Conservation (phyloP, 2,329 filamentous ascomycete genomes). For the Cladosporium sp. region DNA sequence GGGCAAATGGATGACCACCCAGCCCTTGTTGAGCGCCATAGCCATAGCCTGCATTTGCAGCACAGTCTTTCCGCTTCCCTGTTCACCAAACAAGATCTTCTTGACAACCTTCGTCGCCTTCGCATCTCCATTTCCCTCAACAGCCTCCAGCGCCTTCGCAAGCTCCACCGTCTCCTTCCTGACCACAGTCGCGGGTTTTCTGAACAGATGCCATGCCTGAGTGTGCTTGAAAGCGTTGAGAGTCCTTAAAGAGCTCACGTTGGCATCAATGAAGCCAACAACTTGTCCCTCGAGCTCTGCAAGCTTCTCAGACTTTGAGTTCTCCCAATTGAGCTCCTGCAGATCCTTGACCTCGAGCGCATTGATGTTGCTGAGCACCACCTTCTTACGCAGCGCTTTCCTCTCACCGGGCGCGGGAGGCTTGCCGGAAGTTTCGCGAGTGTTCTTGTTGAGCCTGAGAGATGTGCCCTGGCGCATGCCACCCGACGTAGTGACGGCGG, state of each 20-base stretch:
- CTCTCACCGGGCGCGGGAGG: slow-evolving; percentile 63
- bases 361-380: slow-evolving; percentile 91
- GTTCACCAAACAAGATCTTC: slow-evolving; percentile 67
- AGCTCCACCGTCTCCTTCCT: slow-evolving; percentile 73
- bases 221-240: slow-evolving; percentile 85
- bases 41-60: slow-evolving; percentile 77
- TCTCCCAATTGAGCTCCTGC: slow-evolving; percentile 53
- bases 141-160: slow-evolving; percentile 43
- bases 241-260: slow-evolving; percentile 76
- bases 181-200: slow-evolving; percentile 72
- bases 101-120: slow-evolving; percentile 50
- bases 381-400: slow-evolving; percentile 79
- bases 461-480: slow-evolving; percentile 21
- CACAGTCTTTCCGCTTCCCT: slow-evolving; percentile 79
- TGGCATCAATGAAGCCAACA: slow-evolving; percentile 60
- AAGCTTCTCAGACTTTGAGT: slow-evolving; percentile 34
- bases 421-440: slow-evolving; percentile 21
- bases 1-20: slow-evolving; percentile 84
- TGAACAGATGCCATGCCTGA: slow-evolving; percentile 84
- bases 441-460: slow-evolving; percentile 28
- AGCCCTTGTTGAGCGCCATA: slow-evolving; percentile 74
- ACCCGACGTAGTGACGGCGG: slow-evolving; percentile 17
- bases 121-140: slow-evolving; percentile 29
- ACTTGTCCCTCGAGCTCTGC: slow-evolving; percentile 58
- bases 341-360: slow-evolving; percentile 72